Base-by-base conservation (phyloP, 1,284 basidiomycete genomes). In the Albatrellus sp. region DNA sequence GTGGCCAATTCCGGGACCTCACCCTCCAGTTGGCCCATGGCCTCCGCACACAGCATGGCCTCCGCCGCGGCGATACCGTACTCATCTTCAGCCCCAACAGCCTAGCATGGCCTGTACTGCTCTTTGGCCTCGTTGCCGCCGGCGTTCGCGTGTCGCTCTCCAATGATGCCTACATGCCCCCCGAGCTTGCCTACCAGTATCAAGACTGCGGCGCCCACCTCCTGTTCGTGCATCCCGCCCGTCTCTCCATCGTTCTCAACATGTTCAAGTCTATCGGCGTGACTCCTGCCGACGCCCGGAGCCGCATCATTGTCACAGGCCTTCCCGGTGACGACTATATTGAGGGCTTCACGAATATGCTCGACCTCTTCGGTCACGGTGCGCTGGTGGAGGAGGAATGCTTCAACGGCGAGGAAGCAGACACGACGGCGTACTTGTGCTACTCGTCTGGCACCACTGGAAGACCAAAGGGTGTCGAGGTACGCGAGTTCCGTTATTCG, bases 11-110 rank as follows among this genome's bases (percentile, higher is more conserved):
- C 17, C 71, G 70, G 20, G 59, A 70, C 16, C 60, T 77, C n/a
- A 67, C 80, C 0, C 64, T 82, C 9, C 63, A 70, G 2, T 62
- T 86, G 12, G 79, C 61, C 0, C 65, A 68, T 51, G 78, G 77
- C 0, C 56, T 84, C n/a, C 64, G 64, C 14, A 13, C 1, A 20
- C 19, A 24, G 53, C 30, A 51, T 16, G 48, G 43, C 40, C 44
- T 52, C 5, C 48, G 50, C 14, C 57, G 64, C 8, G 69, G 71
- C 1, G 67, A 72, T 38, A 72, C 58, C 4, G 55, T 59, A 13
- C 54, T 65, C 52, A 50, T 66, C 3, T 64, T 64, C 52, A 60
- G 59, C 34, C 65, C 63, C 37, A 76, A 76, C 55, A 62, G 59
- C 31, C 46, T 73, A 19, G 62, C 66, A 28, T 75, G 66, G 60